Conservation (phyloP, 2,329 filamentous ascomycete species). For the Arthrobotrys pseudoclavata region DNA sequence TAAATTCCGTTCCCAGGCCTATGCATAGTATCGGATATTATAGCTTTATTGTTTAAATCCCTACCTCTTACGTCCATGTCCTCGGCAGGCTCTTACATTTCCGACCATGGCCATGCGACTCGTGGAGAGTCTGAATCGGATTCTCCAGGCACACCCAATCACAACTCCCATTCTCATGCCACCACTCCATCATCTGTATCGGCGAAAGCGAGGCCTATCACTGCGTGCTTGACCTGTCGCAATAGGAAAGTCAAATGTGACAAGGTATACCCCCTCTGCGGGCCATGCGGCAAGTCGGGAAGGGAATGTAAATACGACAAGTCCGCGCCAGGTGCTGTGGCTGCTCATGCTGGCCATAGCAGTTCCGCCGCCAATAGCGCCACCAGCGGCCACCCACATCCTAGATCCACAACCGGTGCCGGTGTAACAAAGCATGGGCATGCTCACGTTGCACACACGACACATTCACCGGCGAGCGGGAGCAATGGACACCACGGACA, state of each 20-base stretch:
- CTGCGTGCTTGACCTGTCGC: slow-evolving; percentile 58
- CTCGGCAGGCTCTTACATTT: slow-evolving; percentile 55
- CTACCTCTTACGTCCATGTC: slow-evolving; percentile 49
- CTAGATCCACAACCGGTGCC: slow-evolving; percentile 40
- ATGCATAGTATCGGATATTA: slow-evolving; percentile 59
- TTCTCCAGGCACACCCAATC: slow-evolving; percentile 52
- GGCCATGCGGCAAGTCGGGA: slow-evolving; percentile 59
- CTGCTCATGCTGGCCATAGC: slow-evolving; percentile 30
- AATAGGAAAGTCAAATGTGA: slow-evolving; percentile 61
- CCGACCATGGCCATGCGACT: slow-evolving; percentile 59
- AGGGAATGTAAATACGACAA: slow-evolving; percentile 60
- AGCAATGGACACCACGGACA: slow-evolving; percentile 52
- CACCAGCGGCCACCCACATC: slow-evolving; percentile 48
- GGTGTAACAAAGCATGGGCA: slow-evolving; percentile 59
- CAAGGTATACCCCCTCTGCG: slow-evolving; percentile 58
- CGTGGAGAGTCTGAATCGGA: slow-evolving; percentile 55
- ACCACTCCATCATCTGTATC: slow-evolving; percentile 27
- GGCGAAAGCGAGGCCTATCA: slow-evolving; percentile 56
- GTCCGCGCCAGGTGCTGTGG: slow-evolving; percentile 54
- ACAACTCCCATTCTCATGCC: slow-evolving; percentile 40
- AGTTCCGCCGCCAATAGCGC: slow-evolving; percentile 51
- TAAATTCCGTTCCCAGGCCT: slow-evolving; percentile 49
- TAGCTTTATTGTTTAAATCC: slow-evolving; percentile 41
- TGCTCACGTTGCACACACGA: slow-evolving; percentile 50
- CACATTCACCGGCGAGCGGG: slow-evolving; percentile 23